These are phyloP conservation scores for Moesziomyces antarcticus DNA, from an alignment of 1,284 basidiomycete species.

Conservation along the genomic window DNA sequence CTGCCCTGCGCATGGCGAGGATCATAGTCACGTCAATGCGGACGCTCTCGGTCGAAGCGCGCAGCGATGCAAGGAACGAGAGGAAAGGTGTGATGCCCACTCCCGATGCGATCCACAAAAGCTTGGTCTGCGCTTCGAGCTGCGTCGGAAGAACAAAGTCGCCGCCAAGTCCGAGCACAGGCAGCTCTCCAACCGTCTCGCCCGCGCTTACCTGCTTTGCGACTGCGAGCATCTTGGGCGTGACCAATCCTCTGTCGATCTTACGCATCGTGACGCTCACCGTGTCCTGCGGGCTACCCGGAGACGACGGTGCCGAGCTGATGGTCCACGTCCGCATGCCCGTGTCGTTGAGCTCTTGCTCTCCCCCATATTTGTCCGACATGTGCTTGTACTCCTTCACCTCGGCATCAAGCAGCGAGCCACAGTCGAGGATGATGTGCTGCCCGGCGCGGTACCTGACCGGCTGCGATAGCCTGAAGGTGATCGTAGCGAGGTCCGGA, in stretches of 20 bases:
- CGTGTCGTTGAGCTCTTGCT: conserved; percentile 41
- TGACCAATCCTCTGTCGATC: conserved; percentile 21
- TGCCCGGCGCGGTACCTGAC: conserved; percentile 32
- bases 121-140: not conserved
- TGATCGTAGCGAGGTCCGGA: conserved; percentile 19
- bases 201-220: not conserved
- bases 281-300: not conserved
- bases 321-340: conserved; percentile 45
- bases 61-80: conserved; percentile 9
- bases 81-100: conserved; percentile 37
- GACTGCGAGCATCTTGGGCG: conserved; percentile 24
- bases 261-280: conserved; percentile 29
- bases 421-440: conserved; percentile 43
- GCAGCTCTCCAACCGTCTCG: conserved; percentile 11
- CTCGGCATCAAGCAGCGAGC: conserved; percentile 13
- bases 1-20: conserved; percentile 19
- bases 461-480: conserved; percentile 16
- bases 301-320: conserved; percentile 13
- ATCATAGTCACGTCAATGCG: conserved; percentile 13
- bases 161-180: conserved; percentile 30
- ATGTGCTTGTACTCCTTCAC: conserved; percentile 46
- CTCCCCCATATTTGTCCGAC: conserved; percentile 36
- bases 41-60: not conserved
- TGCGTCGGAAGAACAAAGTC: conserved; percentile 14
- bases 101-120: conserved; percentile 26